These are phyloP conservation scores for Poa pratensis DNA, from an alignment of 176 grass and related monocot species.

Conservation along the genomic window DNA sequence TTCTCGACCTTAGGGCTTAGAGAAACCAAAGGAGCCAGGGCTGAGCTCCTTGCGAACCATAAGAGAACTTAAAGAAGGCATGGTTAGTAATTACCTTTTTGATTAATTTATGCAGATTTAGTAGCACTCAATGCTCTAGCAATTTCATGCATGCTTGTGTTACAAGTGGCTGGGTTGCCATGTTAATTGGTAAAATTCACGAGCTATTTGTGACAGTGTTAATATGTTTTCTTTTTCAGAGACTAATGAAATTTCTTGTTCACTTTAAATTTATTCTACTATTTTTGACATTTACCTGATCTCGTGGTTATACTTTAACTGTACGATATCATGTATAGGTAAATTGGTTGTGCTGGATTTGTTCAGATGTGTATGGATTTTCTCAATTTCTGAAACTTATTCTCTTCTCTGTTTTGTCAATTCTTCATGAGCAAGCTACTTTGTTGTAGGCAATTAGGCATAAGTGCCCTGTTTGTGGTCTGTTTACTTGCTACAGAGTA, in stretches of 20 bases:
- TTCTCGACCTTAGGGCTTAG: conserved; percentile 63
- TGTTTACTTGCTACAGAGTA: background rate
- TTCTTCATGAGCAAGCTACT: conserved; percentile 34
- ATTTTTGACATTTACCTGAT: conserved; percentile 17
- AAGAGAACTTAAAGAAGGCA: conserved; percentile 82
- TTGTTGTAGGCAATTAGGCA: conserved; percentile 20
- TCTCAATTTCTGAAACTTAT: conserved; percentile 24
- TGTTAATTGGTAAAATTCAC: background rate
- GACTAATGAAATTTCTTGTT: background rate
- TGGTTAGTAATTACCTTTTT: conserved; percentile 68
- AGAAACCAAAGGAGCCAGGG: conserved; percentile 86
- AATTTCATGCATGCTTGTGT: conserved; percentile 10
- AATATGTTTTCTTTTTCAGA: conserved; percentile 12
- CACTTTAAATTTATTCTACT: conserved; percentile 6
- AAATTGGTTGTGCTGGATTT: background rate
- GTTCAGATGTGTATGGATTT: conserved; percentile 15
- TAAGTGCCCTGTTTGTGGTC: background rate
- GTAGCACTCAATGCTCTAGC: background rate
- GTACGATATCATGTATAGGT: background rate
- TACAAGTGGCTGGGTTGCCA: background rate
- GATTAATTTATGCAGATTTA: conserved; percentile 28
- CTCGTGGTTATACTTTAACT: background rate
- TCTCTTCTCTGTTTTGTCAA: conserved; percentile 10
- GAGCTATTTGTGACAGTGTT: background rate
- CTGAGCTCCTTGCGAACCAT: conserved; percentile 74